These are phyloP conservation scores for Tetrapyrgos nigripes DNA, from an alignment of 1,284 basidiomycete species.

Conservation along the genomic window DNA sequence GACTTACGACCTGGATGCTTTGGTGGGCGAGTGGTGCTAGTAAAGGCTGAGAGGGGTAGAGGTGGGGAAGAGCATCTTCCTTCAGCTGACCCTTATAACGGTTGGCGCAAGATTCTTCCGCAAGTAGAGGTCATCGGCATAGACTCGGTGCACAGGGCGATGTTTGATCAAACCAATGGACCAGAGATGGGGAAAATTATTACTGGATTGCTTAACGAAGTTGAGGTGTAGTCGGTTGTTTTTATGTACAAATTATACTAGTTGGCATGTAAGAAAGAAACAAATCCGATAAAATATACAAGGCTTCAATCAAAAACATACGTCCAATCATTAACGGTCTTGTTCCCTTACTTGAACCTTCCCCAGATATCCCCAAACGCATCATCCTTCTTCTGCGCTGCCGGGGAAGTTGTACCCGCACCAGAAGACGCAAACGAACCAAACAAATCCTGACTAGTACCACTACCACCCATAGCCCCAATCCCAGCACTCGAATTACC, in stretches of 20 bases:
- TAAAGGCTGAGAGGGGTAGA: background rate
- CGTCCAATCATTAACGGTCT: too few species aligned
- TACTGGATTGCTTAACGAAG: too few species aligned
- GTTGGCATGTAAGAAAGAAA: too few species aligned
- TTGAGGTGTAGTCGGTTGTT: too few species aligned
- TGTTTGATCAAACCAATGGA: background rate
- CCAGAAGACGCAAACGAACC: conserved; percentile 22
- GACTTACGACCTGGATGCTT: background rate
- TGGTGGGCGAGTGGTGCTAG: background rate
- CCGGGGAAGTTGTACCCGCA: conserved; percentile 14
- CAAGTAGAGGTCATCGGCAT: background rate
- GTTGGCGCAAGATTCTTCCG: background rate
- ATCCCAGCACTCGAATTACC: conserved; percentile 32
- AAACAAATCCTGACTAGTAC: conserved; percentile 22
- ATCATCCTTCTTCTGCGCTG: conserved; percentile 73
- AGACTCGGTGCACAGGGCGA: background rate
- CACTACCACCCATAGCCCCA: conserved; percentile 20
- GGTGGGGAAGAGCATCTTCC: background rate
- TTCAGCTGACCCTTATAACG: background rate
- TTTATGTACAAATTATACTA: too few species aligned
- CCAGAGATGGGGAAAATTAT: background rate
- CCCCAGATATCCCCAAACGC: conserved; percentile 84
- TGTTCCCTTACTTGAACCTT: conserved; percentile 78
- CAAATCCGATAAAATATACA: too few species aligned
- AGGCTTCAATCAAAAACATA: too few species aligned